A percentile compares a stretch with the other conserved stretches of the same genome.
Conservation (phyloP, 257 asterid genomes). For the Rehmannia glutinosa region DNA sequence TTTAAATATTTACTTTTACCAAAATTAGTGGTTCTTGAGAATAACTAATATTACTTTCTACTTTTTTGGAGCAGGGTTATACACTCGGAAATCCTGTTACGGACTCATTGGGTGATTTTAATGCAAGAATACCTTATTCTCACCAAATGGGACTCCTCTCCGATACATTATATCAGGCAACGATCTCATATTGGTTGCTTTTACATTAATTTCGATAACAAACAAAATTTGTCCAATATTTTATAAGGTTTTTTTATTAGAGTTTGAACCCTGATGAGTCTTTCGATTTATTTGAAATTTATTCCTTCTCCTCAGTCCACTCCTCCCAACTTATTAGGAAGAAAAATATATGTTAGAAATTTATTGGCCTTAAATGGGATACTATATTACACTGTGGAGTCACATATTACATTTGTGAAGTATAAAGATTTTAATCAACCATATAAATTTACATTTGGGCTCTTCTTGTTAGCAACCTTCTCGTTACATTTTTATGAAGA, state of each 20-base stretch:
- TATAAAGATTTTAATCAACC: too few species aligned
- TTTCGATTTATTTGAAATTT: too few species aligned
- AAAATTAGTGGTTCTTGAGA: not conserved
- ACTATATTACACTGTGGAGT: too few species aligned
- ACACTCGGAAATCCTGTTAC: constrained; percentile 14
- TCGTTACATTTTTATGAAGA: not conserved
- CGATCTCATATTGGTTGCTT: not conserved
- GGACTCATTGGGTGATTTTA: not conserved
- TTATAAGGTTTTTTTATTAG: too few species aligned
- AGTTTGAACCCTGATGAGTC: too few species aligned
- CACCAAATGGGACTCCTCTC: constrained; percentile 27
- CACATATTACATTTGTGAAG: not conserved
- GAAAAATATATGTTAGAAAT: too few species aligned
- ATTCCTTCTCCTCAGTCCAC: too few species aligned
- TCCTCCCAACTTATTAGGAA: too few species aligned
- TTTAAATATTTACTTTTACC: not conserved
- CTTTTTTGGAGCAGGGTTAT: constrained; percentile 18
- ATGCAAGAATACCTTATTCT: constrained; percentile 13
- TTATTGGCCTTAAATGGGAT: too few species aligned
- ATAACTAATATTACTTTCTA: not conserved
- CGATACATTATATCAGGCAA: constrained; percentile 12
- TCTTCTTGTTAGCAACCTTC: not conserved
- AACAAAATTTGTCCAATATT: too few species aligned
- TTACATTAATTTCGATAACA: not conserved
- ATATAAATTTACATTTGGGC: too few species aligned